Evolutionary conservation across 1,139 yeast species (phyloP), one percentile per base, ranked within the genome.

Genomic region (Lodderomyces orthopsilosis): DNA sequence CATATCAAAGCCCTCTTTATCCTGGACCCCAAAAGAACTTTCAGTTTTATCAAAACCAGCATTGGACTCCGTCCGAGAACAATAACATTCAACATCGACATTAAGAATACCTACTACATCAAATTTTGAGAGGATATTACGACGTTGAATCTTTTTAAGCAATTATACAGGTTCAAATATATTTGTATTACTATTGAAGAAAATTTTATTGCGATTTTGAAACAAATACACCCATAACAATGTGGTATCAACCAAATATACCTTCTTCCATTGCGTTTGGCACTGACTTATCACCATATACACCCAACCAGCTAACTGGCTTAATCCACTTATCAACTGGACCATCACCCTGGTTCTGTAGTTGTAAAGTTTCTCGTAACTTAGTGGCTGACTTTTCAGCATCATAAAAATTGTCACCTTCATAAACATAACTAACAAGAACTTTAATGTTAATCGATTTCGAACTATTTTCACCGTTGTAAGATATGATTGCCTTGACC

Each of bases 291-390:
- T 77, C 81, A 2, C 98, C 98, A 56, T 91, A 91, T 0, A 85
- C 85, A 3, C 95, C 90, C 10, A 63, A 62, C 98, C 98, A 91
- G 35, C 96, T 87, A 12, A 73, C 66, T 0, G 98, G 97, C 26
- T 70, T 65, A 2, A 57, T 54, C 76, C 83, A 77, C 10, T 45
- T 12, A 10, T 45, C 13, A 22, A 47, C 51, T 17, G 33, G 7
- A 6, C 27, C n/a, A 30, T 12, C 34, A 6, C 13, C 23, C 9
- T n/a, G 24, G 8, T 34, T n/a, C 14, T 18, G 21, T 22, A 74
- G 40, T 1, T 61, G 57, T 13, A 75, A 58, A 33, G 58, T 61
- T 27, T 58, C 58, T 26, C 58, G 59, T 34, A 70, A 58, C 37
- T 64, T 61, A 6, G 53, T 52, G 3, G 88, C 85, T 48, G 86